Base-by-base conservation (phyloP, 805 yeast species). In the Isabelozyma heimii region DNA sequence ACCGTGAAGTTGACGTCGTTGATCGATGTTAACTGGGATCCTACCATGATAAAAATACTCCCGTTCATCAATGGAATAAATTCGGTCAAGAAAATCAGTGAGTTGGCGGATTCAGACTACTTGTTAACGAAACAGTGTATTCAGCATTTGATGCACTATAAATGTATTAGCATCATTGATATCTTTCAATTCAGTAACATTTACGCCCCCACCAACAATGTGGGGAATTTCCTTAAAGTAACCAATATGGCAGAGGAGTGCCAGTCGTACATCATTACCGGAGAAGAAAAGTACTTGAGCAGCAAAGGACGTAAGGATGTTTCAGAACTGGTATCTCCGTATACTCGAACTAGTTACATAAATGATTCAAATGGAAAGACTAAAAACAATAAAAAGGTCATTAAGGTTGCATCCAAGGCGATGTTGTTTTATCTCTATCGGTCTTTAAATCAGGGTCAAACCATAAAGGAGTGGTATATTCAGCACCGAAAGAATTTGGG, bases 21-120 rank as follows among this genome's bases (percentile, higher is more conserved):
- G 52, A 84, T 89, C 40, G 99, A 94, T 65, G 86, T 88, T 8
- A 86, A 88, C 58, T 94, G 99, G 97, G 99, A 94, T 66, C 97
- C 97, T 1, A 92, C 98, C 1, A 87, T 94, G 94, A 74, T 90
- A 42, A 85, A 87, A 56, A 88, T 94, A 20, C 69, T 89, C 9
- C 97, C 97, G 0, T 87, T 76, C 55, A 89, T 94, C 44, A 83
- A 94, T 59, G 99, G 99, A 1, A 75, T 91, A 44, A 92, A 92
- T 63, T 88, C 94, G 5, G 82, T 94, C 15, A 76, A 82, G 37
- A 77, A 79, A 47, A 92, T 95, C 37, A 82, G 96, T 15, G 81
- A 82, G 45, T 66, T 91, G 45, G 89, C 97, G 1, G 83, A 88
- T 58, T 86, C 97, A 37, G 95, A 91, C 60, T 84, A 83, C 54